Evolutionary conservation across 228 moss, liverwort and hornwort genomes (phyloP).

Genomic region (Sphagnum fallax): DNA sequence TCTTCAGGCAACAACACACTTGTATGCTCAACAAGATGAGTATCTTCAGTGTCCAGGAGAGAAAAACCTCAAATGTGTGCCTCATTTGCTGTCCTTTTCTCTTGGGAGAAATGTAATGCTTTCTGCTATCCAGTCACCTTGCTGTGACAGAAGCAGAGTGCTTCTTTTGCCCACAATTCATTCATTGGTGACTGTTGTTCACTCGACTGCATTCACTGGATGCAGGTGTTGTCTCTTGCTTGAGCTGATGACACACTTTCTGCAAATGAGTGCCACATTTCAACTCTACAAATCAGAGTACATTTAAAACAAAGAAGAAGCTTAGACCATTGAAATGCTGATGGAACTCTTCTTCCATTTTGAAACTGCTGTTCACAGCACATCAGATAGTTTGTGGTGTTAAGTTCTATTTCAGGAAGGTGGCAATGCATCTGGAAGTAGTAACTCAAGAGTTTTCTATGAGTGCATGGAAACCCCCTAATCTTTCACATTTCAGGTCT

Average conservation of each 20-base stretch:
- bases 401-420: not conserved
- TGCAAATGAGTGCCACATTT: conserved; percentile 9
- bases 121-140: too few relatives aligned
- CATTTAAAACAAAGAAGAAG: not conserved
- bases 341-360: not conserved
- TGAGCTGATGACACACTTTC: conserved; percentile 61
- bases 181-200: conserved; percentile 16
- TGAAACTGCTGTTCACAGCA: not conserved
- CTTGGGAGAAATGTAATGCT: too few relatives aligned
- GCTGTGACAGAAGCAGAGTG: too few relatives aligned
- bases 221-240: conserved; percentile 30
- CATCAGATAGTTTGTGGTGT: not conserved
- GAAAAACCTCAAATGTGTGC: too few relatives aligned
- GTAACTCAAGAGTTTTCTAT: not conserved
- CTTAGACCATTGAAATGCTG: not conserved
- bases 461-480: too few relatives aligned
- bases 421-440: not conserved
- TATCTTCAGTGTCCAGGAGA: too few relatives aligned
- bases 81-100: too few relatives aligned
- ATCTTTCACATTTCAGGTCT: too few relatives aligned
- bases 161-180: too few relatives aligned
- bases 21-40: too few relatives aligned
- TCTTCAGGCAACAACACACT: too few relatives aligned
- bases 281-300: not conserved
- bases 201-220: conserved; percentile 31